Percentiles rank a stretch among this genome's conserved stretches.
Evolutionary conservation across 208 protist genomes (phyloP).

Genomic region (Trypanosomatidae sp.): DNA sequence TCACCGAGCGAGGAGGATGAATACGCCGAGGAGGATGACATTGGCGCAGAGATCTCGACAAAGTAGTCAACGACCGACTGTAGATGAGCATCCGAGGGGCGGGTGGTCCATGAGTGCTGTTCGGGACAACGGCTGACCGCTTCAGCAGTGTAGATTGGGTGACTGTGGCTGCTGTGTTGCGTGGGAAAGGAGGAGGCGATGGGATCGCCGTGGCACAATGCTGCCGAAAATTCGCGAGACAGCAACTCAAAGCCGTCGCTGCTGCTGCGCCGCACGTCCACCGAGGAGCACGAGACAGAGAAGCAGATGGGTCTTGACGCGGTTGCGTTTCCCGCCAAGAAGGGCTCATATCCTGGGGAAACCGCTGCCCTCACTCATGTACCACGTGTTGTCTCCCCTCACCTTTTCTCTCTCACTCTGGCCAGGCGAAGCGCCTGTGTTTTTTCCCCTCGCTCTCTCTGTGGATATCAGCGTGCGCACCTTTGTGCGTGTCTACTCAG

Average conservation of each 20-base stretch:
- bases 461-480: no score
- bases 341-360: not conserved
- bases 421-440: no score
- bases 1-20: conserved; percentile 31
- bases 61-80: not conserved
- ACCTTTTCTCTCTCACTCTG: not conserved
- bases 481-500: not conserved
- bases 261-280: not conserved
- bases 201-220: not conserved
- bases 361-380: not conserved
- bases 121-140: not conserved
- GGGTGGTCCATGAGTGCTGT: no score
- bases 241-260: not conserved
- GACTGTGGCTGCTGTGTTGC: not conserved
- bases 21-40: conserved; percentile 3
- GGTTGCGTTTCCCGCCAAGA: not conserved
- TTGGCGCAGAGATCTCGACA: not conserved
- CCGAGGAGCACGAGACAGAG: not conserved
- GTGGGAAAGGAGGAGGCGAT: not conserved
- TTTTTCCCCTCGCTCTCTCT: not conserved
- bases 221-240: not conserved
- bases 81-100: not conserved
- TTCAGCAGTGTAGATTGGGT: not conserved
- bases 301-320: not conserved
- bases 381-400: not conserved